Base-by-base conservation (phyloP, 805 yeast genomes). In the Nematodospora valgi region DNA sequence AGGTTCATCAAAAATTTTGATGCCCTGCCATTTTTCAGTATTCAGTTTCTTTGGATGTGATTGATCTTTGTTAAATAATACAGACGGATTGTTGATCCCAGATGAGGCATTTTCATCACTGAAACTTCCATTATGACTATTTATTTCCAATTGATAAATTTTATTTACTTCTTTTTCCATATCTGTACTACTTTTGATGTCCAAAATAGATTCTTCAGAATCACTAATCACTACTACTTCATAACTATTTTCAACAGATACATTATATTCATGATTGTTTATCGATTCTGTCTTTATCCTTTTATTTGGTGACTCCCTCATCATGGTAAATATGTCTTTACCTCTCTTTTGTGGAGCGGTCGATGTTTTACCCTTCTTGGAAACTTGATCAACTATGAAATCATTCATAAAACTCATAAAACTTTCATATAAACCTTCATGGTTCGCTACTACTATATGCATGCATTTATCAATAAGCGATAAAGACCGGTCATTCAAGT, bases 1-100 rank as follows among this genome's bases (percentile, higher is more conserved):
- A 10, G 41, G 39, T 16, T 67, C 70, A 35, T 58, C 70, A 47
- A 59, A 63, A 2, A 64, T 16, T 30, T 26, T 34, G 11, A 36
- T 16, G 7, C 20, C 16, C 18, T 26, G 8, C 27, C 35, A 22
- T n/a, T 27, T 20, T 22, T 23, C 27, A n/a, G 3, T 9, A 3
- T 26, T 13, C 29, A 3, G 29, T 10, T 16, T 4, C 10, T 30
- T 30, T 8, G 14, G 5, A 11, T 13, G 19, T 15, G 23, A 14
- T 11, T 17, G 4, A 8, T 31, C 23, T 6, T 12, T 12, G 25
- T 3, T 27, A 20, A 23, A 32, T 5, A 23, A 16, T 7, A 19
- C 9, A 11, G 30, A 28, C 2, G 23, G 22, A 18, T 29, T 22
- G 13, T 27, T 28, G 8, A 32, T 3, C 9, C 22, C 29, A 9